Percentiles rank a stretch among this genome's conserved stretches.
phyloP scores from a whole-genome alignment of 2,329 filamentous ascomycete species.

The Cyclaneusma minus region DNA sequence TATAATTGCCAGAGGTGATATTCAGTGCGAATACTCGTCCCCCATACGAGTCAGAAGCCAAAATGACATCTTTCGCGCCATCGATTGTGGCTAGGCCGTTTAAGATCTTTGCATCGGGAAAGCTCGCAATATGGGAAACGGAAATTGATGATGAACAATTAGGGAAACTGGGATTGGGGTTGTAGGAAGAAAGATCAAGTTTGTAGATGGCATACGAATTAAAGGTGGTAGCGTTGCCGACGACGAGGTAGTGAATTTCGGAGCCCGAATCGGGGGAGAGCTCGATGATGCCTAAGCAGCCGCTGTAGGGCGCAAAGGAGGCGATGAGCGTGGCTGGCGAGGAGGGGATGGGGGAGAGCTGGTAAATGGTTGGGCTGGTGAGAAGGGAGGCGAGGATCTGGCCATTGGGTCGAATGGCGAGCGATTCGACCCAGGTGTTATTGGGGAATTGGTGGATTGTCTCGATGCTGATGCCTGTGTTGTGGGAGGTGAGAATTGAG shows the following conservation, averaged over 20 bases:
- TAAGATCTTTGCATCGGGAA: conserved; percentile 12
- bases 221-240: conserved; percentile 4
- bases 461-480: no score
- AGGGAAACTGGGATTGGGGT: no score
- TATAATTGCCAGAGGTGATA: conserved; percentile 10
- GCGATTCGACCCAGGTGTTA: conserved; percentile 11
- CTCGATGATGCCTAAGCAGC: conserved; percentile 22
- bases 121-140: conserved; percentile 9
- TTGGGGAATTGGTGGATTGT: conserved; percentile 7
- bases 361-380: conserved; percentile 4
- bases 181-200: conserved; percentile 9
- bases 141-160: no score
- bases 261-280: conserved; percentile 14
- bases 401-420: conserved; percentile 6
- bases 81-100: conserved; percentile 13
- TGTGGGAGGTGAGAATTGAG: conserved; percentile 3
- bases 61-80: conserved; percentile 8
- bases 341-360: conserved; percentile 3
- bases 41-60: conserved; percentile 11
- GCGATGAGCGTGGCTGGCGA: conserved; percentile 5
- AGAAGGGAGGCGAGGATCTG: conserved; percentile 7
- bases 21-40: conserved; percentile 13
- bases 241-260: conserved; percentile 14
- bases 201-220: conserved; percentile 13
- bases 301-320: no score